A percentile compares a stretch with the other conserved stretches of the same genome.
phyloP scores from a whole-genome alignment of 2,329 filamentous ascomycete species.

The Diaporthe longicolla region DNA sequence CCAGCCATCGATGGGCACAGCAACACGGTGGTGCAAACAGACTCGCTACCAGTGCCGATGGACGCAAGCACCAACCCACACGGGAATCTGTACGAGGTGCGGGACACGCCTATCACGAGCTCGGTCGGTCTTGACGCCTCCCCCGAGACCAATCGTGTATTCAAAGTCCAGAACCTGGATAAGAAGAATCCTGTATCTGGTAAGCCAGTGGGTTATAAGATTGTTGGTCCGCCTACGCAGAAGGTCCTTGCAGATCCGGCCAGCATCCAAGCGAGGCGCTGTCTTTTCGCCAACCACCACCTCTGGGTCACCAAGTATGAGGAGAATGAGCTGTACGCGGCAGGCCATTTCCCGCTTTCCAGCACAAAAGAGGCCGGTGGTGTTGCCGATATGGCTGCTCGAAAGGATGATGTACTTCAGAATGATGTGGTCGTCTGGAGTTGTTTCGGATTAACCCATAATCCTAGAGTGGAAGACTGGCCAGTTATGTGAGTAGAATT shows the following conservation, averaged over 20 bases:
- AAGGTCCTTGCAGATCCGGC: not conserved
- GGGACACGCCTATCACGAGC: not conserved
- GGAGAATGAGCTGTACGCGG: not conserved
- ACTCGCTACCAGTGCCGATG: not conserved
- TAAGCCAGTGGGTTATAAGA: not conserved
- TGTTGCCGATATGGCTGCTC: not conserved
- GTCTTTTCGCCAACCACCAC: not conserved
- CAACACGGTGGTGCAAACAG: not conserved
- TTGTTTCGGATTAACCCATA: not conserved
- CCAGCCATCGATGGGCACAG: not conserved
- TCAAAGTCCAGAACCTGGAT: not conserved
- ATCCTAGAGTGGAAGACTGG: not conserved
- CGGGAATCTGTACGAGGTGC: not conserved
- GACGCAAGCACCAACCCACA: not conserved
- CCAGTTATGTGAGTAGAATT: not conserved
- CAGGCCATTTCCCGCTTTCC: not conserved
- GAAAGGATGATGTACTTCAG: not conserved
- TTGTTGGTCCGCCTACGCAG: not conserved
- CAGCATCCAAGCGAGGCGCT: not conserved
- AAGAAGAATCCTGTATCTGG: constrained; percentile 49
- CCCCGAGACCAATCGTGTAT: not conserved
- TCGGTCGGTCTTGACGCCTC: not conserved
- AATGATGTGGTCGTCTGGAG: not conserved
- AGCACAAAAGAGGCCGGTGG: not conserved
- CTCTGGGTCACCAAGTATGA: not conserved